These are phyloP conservation scores for Trichoderma arundinaceum DNA, from an alignment of 2,329 filamentous ascomycete genomes.

Conservation along the genomic window DNA sequence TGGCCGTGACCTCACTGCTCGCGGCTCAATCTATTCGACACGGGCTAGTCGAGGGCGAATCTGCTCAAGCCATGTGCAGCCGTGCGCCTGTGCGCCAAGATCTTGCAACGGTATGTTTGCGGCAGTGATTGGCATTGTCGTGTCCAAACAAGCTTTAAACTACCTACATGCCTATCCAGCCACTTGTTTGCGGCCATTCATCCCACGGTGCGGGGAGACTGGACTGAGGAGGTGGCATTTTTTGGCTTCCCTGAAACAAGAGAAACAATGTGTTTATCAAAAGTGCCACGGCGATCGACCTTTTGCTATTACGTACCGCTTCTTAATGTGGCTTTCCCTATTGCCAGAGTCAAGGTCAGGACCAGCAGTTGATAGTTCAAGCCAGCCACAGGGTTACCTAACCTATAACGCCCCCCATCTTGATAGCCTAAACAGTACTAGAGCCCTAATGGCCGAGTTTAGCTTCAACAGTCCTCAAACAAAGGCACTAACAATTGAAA, in stretches of 20 bases:
- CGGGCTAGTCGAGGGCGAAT: constrained; percentile 7
- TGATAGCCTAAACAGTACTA: constrained; percentile 4
- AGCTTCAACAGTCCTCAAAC: background rate
- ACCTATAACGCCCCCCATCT: background rate
- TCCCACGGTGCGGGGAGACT: background rate
- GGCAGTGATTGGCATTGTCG: constrained; percentile 3
- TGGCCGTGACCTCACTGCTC: background rate
- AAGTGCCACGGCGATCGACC: background rate
- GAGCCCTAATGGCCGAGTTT: background rate
- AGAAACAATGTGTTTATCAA: no score
- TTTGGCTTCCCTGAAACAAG: background rate
- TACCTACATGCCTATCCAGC: background rate
- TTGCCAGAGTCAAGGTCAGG: no score
- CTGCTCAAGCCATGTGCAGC: background rate
- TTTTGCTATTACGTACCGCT: background rate
- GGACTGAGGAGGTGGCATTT: background rate
- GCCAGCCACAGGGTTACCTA: background rate
- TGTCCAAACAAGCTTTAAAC: constrained; percentile 5
- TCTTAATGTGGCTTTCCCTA: no score
- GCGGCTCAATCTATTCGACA: constrained; percentile 1
- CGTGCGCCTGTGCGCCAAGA: background rate
- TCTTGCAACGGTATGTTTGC: constrained; percentile 6
- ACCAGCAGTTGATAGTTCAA: no score
- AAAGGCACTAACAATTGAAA: constrained; percentile 8
- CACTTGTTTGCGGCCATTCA: no score